Evolutionary conservation across 345 rosid genomes (phyloP), one percentile per base, ranked within the genome.

Genomic region (Conringia planisiliqua): DNA sequence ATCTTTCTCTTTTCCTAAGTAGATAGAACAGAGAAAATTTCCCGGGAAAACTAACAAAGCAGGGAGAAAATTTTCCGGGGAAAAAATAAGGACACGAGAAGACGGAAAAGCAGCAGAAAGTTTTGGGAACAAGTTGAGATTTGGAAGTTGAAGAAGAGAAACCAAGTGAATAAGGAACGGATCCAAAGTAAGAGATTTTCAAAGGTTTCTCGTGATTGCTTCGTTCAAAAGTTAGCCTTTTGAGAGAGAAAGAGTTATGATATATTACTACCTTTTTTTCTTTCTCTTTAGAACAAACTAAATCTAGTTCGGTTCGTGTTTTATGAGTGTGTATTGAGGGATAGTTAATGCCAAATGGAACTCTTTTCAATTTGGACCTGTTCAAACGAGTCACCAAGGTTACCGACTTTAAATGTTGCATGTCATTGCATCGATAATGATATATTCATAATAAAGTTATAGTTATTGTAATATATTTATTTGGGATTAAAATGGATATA

Each of bases 121-220:
- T 38, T 70, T 80, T 69, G 73, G 89, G 47, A 44, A 77, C 76
- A 65, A 70, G 82, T 80, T 35, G 62, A 14, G 75, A 66, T 75
- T 76, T 64, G 79, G 84, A 84, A 72, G 72, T 56, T 65, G 33
- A 40, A 56, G 68, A 66, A 78, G 80, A 78, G 80, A 70, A 70
- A 64, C 72, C 46, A 70, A 77, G 69, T 66, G 77, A 77, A 65
- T 42, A 77, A 78, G 77, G 77, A 87, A 92, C 85, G 87, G 85
- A 89, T 80, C 84, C 82, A 77, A 75, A 82, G 83, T 80, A 36
- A 82, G 81, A 82, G 77, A 75, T 38, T 59, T 77, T 88, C 98
- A 94, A 82, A 86, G 90, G 82, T 27, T 77, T 80, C 99, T 79
- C 96, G 99, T 94, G 99, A 91, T 75, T 78, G 88, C 86, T 85